Base-by-base conservation (phyloP, 108 stramenopile genomes). In the Skeletonema costatum region DNA sequence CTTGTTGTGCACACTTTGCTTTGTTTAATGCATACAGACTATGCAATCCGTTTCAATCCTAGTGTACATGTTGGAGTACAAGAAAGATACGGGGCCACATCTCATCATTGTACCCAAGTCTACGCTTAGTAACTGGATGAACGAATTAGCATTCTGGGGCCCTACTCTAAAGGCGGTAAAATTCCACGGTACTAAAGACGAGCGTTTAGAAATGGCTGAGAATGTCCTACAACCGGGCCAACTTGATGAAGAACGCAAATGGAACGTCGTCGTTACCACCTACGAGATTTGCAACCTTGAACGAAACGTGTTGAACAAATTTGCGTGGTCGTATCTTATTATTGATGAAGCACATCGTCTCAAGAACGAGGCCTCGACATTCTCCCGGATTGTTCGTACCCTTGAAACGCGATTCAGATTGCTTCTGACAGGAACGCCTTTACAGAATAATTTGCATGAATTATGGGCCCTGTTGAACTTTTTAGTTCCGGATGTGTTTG, bases 311-410 rank as follows among this genome's bases (percentile, higher is more conserved):
- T 56, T 56, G 53, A 97, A 97, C 72, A 87, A 90, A 71, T 93
- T 99, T 75, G 89, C 96, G 1, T 99, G 99, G 99, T 88, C 88
- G 60, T 98, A 97, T 76, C 77, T 99, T 25, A 86, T 99, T 68
- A 98, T 99, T 68, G 99, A 99, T 73, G 99, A 99, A 77, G 99
- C 98, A 4, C 99, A 99, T 87, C 93, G 98, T 62, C 87, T 99
- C 67, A 99, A 99, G 87, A 99, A 98, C 71, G 96, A 97, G 82
- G 90, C 88, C 30, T 90, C 90, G 60, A 92, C 93, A 80, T 95
- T 97, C 85, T 86, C 87, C 79, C 85, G 85, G 74, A 98, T 97
- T 32, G 98, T 99, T 16, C 87, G 97, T 17, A 87, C 77, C 33
- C 87, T 99, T 68, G 84, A 89, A 11, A 95, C 97, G 35, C 77